These are phyloP conservation scores for Aspergillus sp. DNA, from an alignment of 2,329 filamentous ascomycete genomes.

Conservation along the genomic window DNA sequence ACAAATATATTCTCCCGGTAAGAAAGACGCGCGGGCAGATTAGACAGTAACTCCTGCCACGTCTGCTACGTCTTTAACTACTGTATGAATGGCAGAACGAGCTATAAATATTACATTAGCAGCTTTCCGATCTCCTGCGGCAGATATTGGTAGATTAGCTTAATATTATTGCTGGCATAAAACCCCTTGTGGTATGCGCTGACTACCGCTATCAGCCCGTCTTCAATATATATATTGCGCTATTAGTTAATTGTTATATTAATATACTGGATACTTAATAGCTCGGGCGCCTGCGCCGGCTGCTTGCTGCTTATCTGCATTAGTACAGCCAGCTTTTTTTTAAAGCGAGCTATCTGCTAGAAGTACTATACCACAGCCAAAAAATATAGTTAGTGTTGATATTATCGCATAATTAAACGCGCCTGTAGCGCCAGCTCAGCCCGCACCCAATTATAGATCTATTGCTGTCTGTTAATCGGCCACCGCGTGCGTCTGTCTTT, in stretches of 20 bases:
- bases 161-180: slow-evolving; percentile 2
- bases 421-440: neutral
- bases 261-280: neutral
- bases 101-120: slow-evolving; percentile 4
- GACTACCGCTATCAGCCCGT: neutral
- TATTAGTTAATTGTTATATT: neutral
- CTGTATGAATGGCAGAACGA: neutral
- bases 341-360: neutral
- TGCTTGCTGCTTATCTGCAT: neutral
- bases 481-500: too few relatives aligned
- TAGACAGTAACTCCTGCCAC: neutral
- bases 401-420: neutral
- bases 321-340: neutral
- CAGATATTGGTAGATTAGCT: slow-evolving; percentile 2
- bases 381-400: too few relatives aligned
- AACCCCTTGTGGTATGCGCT: slow-evolving; percentile 8
- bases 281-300: neutral
- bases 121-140: neutral
- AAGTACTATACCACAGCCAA: neutral
- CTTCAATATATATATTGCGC: slow-evolving; percentile 6
- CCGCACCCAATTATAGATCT: neutral
- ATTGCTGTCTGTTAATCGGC: neutral
- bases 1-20: neutral
- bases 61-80: neutral
- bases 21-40: neutral